Base-by-base conservation (phyloP, 2,329 filamentous ascomycete genomes). In the Didymella lethalis region DNA sequence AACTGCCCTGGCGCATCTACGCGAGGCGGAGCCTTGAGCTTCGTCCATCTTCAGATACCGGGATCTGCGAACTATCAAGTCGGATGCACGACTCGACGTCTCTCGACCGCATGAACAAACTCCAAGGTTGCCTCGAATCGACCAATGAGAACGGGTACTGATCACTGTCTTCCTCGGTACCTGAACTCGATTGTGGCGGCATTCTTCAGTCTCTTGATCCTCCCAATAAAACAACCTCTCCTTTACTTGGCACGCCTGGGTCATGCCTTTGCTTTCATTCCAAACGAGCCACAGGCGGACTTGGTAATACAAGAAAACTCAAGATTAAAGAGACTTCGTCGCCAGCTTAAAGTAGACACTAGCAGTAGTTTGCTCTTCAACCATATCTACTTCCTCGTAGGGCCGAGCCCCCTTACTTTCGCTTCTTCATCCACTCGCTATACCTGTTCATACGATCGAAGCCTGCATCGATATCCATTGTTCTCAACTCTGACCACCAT, bases 401-500 rank as follows among this genome's bases (percentile, higher is more conserved):
- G 52, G 38, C 38, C n/a, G 53, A 36, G 16, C 20, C 25, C 32
- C 36, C n/a, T 54, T 25, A 34, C 48, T 46, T 47, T 60, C 38
- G 6, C 28, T 52, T 46, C 38, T 50, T 29, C 43, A 49, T 36
- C 31, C 44, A 45, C 46, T 56, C 53, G 18, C 48, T 60, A 31
- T 25, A 38, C 20, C 28, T n/a, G 20, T 45, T 57, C 40, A 47
- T 6, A 44, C 54, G 10, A 46, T 31, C 11, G 2, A 20, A 2
- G 7, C 3, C 29, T 20, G 23, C 51, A 14, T 18, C 7, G n/a
- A 40, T 4, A 46, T 2, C 18, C 31, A 31, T 3, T 3, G 10
- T n/a, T 20, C 18, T 12, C 40, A 7, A 25, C 7, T 26, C 16
- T n/a, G 1, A 11, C 34, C 51, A 68, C n/a, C 52, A 75, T 75